Percentiles rank a stretch among this genome's conserved stretches.
Conservation (phyloP, 495 filamentous ascomycete genomes). For the Cudoniella acicularis region DNA sequence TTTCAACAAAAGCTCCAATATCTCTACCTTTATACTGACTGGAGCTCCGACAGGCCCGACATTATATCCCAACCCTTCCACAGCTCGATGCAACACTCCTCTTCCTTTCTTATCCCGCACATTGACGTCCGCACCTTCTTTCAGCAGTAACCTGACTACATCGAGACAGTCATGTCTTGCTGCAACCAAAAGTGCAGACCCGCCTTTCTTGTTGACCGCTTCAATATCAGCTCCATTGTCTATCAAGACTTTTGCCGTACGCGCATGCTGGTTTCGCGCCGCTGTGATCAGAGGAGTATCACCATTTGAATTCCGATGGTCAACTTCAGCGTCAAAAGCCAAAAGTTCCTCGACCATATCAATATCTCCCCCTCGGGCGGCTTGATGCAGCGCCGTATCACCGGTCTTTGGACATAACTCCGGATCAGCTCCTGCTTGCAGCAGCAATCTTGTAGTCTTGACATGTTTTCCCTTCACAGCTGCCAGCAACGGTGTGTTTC, state of each 20-base stretch:
- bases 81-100: conserved; percentile 6
- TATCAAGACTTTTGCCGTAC: neutral
- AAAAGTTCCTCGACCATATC: conserved; percentile 2
- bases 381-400: neutral
- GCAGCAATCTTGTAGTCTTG: conserved; percentile 6
- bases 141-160: conserved; percentile 6
- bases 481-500: conserved; percentile 12
- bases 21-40: neutral
- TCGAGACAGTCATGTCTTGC: conserved; percentile 2
- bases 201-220: neutral
- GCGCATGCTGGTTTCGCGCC: conserved; percentile 1
- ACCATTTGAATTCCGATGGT: neutral
- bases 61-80: conserved; percentile 2
- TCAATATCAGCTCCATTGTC: neutral
- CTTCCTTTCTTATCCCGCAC: conserved; percentile 10
- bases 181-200: conserved; percentile 5
- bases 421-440: conserved; percentile 11
- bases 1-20: conserved; percentile 9
- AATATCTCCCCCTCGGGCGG: conserved; percentile 8
- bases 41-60: conserved; percentile 2
- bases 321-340: neutral
- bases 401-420: conserved; percentile 8
- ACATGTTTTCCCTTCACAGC: conserved; percentile 7
- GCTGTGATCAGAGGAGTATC: conserved; percentile 14
- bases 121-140: conserved; percentile 7